Evolutionary conservation across 192 early-diverging fungal species (phyloP).

Genomic region (Backusella morwellensis): DNA sequence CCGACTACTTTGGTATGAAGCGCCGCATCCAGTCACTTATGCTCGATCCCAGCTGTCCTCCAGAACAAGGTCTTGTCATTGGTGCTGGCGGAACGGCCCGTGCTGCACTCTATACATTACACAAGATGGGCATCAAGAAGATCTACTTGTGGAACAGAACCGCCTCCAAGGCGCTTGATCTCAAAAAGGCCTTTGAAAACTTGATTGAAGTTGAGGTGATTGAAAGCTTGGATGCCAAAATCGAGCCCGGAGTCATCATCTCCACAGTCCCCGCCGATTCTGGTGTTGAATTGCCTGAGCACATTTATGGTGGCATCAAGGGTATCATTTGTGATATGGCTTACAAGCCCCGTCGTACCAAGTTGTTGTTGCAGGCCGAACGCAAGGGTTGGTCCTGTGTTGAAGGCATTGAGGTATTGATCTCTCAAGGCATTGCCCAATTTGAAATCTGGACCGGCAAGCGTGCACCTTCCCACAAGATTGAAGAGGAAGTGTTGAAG

Average conservation of each 20-base stretch:
- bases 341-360: slow-evolving; percentile 85
- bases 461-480: slow-evolving; percentile 49
- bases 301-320: slow-evolving; percentile 42
- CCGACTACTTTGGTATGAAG: slow-evolving; percentile 92
- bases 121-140: slow-evolving; percentile 63
- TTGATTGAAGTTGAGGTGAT: slow-evolving; percentile 52
- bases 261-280: slow-evolving; percentile 84
- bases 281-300: slow-evolving; percentile 57
- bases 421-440: slow-evolving; percentile 93
- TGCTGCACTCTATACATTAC: slow-evolving; percentile 85
- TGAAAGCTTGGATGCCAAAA: slow-evolving; percentile 39
- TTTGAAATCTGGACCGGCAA: slow-evolving; percentile 83
- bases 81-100: slow-evolving; percentile 94
- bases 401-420: slow-evolving; percentile 85
- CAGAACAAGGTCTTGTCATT: slow-evolving; percentile 71
- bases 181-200: slow-evolving; percentile 59
- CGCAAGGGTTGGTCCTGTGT: slow-evolving; percentile 63
- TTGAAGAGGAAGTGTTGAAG: slow-evolving; percentile 49
- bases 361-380: slow-evolving; percentile 65
- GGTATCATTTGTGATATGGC: slow-evolving; percentile 94
- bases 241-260: slow-evolving; percentile 60
- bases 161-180: slow-evolving; percentile 58
- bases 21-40: slow-evolving; percentile 54
- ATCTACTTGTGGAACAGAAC: slow-evolving; percentile 91
- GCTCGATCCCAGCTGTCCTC: slow-evolving; percentile 26